phyloP scores from a whole-genome alignment of 768 basidiomycete species.

The Mycena venus region DNA sequence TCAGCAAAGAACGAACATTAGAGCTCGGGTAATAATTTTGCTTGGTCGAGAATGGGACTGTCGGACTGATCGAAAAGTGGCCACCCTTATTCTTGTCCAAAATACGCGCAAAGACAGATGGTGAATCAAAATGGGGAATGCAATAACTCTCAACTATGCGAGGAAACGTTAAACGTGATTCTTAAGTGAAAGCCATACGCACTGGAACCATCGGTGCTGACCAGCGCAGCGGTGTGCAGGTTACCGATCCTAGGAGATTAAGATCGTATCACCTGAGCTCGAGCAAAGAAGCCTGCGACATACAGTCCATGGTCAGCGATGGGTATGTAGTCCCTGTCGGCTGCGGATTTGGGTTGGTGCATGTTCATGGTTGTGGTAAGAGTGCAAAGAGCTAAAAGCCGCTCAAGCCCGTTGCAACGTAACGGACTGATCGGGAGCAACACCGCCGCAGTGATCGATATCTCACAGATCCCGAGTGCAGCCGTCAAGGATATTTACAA shows the following conservation, averaged over 20 bases:
- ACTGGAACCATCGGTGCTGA: constrained; percentile 90
- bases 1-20: constrained; percentile 63
- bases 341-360: constrained; percentile 58
- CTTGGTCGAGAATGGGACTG: constrained; percentile 76
- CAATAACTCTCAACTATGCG: constrained; percentile 89
- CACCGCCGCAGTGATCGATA: neutral
- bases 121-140: constrained; percentile 93
- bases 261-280: neutral
- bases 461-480: neutral
- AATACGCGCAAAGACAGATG: constrained; percentile 91
- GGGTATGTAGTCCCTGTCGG: constrained; percentile 75
- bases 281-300: constrained; percentile 37
- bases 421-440: neutral
- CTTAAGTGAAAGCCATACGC: constrained; percentile 35
- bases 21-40: constrained; percentile 89
- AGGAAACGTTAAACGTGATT: neutral
- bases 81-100: constrained; percentile 93
- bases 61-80: constrained; percentile 91
- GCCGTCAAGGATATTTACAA: too few species aligned
- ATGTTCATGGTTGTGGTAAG: constrained; percentile 59
- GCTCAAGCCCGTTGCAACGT: neutral
- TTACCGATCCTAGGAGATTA: constrained; percentile 81
- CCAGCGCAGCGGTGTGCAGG: constrained; percentile 84
- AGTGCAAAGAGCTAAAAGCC: neutral
- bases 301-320: constrained; percentile 88